A percentile compares a stretch with the other conserved stretches of the same genome.
phyloP scores from a whole-genome alignment of 179 eudicot species.

The Patellifolia procumbens region DNA sequence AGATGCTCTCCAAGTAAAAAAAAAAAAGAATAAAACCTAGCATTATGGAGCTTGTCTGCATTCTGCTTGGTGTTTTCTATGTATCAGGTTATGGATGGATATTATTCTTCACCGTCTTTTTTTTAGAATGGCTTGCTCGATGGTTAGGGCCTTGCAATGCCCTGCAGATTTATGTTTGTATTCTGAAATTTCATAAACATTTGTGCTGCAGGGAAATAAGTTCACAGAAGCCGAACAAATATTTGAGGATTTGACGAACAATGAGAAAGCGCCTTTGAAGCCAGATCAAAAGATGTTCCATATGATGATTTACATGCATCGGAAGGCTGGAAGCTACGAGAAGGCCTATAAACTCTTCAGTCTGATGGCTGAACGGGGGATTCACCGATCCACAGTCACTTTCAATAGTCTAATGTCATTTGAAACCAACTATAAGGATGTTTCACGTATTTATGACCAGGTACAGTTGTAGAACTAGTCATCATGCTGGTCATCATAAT shows the following conservation, averaged over 20 bases:
- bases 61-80: not conserved
- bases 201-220: conserved; percentile 69
- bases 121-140: not conserved
- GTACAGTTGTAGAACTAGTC: conserved; percentile 39
- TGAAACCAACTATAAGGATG: conserved; percentile 89
- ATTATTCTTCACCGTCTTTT: not conserved
- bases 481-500: not conserved
- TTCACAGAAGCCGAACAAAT: conserved; percentile 81
- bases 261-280: conserved; percentile 61
- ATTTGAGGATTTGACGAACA: conserved; percentile 63
- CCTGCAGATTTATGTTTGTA: not conserved
- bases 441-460: conserved; percentile 81
- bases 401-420: conserved; percentile 93
- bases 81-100: not conserved
- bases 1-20: not conserved
- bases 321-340: conserved; percentile 73
- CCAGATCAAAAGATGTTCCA: conserved; percentile 99
- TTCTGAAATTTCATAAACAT: conserved; percentile 22
- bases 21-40: too few relatives aligned
- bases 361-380: conserved; percentile 78
- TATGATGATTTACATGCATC: conserved; percentile 93
- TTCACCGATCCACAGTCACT: conserved; percentile 70
- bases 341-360: conserved; percentile 73
- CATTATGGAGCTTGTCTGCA: not conserved
- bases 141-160: not conserved